Evolutionary conservation across 2,329 filamentous ascomycete species (phyloP), one percentile per base, ranked within the genome.

Genomic region (Keithomyces neogunnii): DNA sequence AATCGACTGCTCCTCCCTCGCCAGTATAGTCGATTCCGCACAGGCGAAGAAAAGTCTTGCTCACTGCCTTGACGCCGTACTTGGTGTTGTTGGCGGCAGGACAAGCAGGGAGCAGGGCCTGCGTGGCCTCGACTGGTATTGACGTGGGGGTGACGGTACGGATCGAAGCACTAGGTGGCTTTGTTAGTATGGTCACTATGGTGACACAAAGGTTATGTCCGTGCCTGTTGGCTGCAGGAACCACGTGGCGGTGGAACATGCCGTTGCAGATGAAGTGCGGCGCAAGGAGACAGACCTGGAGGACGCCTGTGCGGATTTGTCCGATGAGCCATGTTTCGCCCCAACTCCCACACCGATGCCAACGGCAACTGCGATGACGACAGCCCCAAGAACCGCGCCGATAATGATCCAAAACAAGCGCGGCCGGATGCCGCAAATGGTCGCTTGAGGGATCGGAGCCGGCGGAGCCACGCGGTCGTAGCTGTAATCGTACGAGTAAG

Each of bases 1-100:
- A 60, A 52, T 71, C 68, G 13, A 58, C 57, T 38, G 69, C 68
- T n/a, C 60, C 59, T 19, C 55, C 58, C 2, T 52, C 53, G n/a
- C 67, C 66, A 53, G 62, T 67, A 57, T 72, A 75, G 60, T 77
- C 74, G 50, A 75, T 58, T 32, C 72, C 73, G 59, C 74, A 77
- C 19, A 71, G 49, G 5, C 70, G 72, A 28, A 69, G 56, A 62
- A 77, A 77, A 7, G 53, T 59, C 54, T 68, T 70, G 6, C 66
- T 58, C 3, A 70, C 70, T 7, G 66, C 65, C 1, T 70, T 66
- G 1, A 73, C 71, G 29, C 61, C 49, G 56, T 72, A 76, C n/a
- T 65, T 57, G 1, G 73, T 75, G 49, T 70, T 69, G 57, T 75
- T 74, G 11, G 68, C 65, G 1, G 62, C 64, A 0, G 73, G 73